Conservation (phyloP, 495 filamentous ascomycete genomes). For the Darksidea phi region DNA sequence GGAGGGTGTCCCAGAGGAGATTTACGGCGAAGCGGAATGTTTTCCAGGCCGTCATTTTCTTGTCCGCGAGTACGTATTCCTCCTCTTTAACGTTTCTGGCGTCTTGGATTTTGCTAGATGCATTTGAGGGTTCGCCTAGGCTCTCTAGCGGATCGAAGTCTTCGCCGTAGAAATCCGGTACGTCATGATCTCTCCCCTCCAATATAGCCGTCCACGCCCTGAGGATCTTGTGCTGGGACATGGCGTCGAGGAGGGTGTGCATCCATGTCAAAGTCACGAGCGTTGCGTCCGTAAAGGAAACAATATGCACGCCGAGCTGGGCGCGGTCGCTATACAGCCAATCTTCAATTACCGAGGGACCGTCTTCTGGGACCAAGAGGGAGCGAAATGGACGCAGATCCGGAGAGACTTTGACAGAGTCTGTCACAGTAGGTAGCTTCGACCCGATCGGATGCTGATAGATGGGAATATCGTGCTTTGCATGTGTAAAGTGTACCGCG, state of each 20-base stretch:
- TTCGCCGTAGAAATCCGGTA: constrained; percentile 42
- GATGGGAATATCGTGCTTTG: constrained; percentile 1
- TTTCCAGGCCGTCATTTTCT: constrained; percentile 32
- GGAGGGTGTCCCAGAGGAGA: constrained; percentile 14
- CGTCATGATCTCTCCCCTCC: constrained; percentile 43
- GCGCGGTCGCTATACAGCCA: constrained; percentile 47
- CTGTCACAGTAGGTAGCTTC: constrained; percentile 10
- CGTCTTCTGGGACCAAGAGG: constrained; percentile 11
- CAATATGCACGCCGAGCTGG: constrained; percentile 50
- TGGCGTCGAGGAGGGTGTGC: constrained; percentile 52
- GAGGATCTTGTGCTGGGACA: constrained; percentile 41
- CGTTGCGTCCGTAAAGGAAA: constrained; percentile 51
- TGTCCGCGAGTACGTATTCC: constrained; percentile 22
- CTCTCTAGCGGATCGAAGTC: constrained; percentile 38
- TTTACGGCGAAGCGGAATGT: constrained; percentile 36
- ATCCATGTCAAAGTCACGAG: constrained; percentile 49
- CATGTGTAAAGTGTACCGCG: constrained; percentile 17
- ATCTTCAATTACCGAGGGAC: constrained; percentile 43
- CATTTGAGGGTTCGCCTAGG: too few relatives aligned
- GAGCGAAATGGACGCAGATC: constrained; percentile 41
- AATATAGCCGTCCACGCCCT: constrained; percentile 45
- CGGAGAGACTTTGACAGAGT: constrained; percentile 38
- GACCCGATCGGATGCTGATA: constrained; percentile 14
- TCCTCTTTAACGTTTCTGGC: constrained; percentile 21
- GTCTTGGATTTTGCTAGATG: constrained; percentile 12